Evolutionary conservation across 805 yeast genomes (phyloP).

Genomic region (Lipomyces starkeyi): DNA sequence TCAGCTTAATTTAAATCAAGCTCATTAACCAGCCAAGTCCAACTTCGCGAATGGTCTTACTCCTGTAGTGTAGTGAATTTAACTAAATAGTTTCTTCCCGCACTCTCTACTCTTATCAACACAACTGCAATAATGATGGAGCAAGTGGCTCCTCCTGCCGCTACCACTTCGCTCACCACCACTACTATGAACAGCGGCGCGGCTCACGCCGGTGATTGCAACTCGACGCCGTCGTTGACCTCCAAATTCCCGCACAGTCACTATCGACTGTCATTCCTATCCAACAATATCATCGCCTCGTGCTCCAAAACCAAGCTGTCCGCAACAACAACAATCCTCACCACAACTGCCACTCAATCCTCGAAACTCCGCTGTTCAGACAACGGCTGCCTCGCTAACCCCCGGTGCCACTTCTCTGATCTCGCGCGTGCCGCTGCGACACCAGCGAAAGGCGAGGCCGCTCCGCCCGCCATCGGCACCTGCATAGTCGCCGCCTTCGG

Average conservation of each 20-base stretch:
- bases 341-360: constrained; percentile 16
- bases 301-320: constrained; percentile 24
- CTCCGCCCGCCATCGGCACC: constrained; percentile 22
- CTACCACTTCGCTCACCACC: not conserved
- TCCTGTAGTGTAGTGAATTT: not conserved
- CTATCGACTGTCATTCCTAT: constrained; percentile 9
- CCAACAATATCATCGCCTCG: constrained; percentile 20
- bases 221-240: not conserved
- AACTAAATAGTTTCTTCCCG: not conserved
- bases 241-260: constrained; percentile 12
- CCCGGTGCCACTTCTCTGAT: constrained; percentile 9
- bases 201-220: not conserved
- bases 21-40: not conserved
- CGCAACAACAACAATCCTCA: constrained; percentile 19
- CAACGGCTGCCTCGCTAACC: constrained; percentile 18
- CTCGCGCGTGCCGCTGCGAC: not conserved
- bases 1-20: not conserved
- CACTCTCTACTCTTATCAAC: not conserved
- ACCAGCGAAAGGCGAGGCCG: constrained; percentile 10
- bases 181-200: not conserved
- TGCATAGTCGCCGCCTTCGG: constrained; percentile 22
- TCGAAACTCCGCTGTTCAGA: constrained; percentile 25
- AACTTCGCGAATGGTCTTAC: not conserved
- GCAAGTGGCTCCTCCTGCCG: not conserved
- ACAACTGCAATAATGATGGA: not conserved